Evolutionary conservation across 768 basidiomycete species (phyloP), one percentile per base, ranked within the genome.

Genomic region (Lentinus tigrinus): DNA sequence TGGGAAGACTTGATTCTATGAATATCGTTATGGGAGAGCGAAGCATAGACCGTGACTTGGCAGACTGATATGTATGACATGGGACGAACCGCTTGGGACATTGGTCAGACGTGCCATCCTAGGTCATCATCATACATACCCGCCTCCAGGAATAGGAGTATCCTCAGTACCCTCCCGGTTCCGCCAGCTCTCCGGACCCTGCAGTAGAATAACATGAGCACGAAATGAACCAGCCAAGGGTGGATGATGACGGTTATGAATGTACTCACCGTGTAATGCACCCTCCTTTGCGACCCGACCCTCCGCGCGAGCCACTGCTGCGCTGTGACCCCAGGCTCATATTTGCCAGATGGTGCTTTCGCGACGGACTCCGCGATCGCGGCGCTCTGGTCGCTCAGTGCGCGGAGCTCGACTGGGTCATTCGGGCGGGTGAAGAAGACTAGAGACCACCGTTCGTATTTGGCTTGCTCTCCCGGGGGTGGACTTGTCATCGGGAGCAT

Each of bases 351-450:
- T 11, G 77, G 79, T 3, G 76, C 71, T 4, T 68, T 69, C 19
- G 59, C 68, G 34, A 73, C 72, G 11, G 78, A 73, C 0, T 77
- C 72, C 0, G 82, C 79, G 26, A 88, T 79, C 1, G 78, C 48
- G 0, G 73, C 57, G 57, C 85, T 87, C 10, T 81, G 72, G 21
- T 84, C 77, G 0, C 73, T 68, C 2, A 87, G 72, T 3, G 86
- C 79, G 6, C 75, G 77, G 9, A 89, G 79, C 2, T 76, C 58
- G 27, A 79, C 73, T 6, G 74, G 73, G 66, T 87, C 78, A 17
- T 78, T 80, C 0, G 87, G 86, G 11, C 89, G 78, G 0, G 79
- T 83, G 72, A 90, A 88, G 70, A 81, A 89, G 0, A 85, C 87
- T 4, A 88, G 70, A 3, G 88, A 89, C 81, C 83, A 88, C 14